Percentiles rank a stretch among this genome's conserved stretches.
Conservation (phyloP, 441 rosid species). For the Manihot esculenta region DNA sequence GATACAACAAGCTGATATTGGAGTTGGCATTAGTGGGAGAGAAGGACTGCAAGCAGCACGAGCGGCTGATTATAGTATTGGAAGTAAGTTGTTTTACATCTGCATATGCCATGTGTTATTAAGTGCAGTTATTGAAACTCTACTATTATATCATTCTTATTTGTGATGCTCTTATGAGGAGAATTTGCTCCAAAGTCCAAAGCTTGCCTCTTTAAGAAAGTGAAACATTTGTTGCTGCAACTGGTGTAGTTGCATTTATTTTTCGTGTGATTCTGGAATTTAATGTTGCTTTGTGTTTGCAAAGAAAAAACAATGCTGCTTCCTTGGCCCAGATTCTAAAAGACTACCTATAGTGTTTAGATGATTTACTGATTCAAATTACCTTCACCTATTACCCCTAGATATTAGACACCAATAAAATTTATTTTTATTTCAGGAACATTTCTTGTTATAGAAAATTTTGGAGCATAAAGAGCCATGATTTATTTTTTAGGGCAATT, state of each 20-base stretch:
- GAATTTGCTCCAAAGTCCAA: background rate
- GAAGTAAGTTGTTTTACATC: conserved; percentile 51
- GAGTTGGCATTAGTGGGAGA: conserved; percentile 98
- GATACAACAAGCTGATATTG: conserved; percentile 99
- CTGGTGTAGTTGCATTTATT: background rate
- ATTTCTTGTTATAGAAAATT: background rate
- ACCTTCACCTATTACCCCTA: background rate
- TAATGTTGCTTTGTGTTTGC: conserved; percentile 1
- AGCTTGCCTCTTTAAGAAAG: background rate
- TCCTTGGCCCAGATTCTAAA: background rate
- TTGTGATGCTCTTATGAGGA: background rate
- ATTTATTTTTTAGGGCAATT: conserved; percentile 1
- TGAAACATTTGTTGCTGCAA: background rate
- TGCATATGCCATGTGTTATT: background rate
- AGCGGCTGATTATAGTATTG: conserved; percentile 98
- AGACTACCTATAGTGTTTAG: background rate
- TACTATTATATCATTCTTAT: background rate
- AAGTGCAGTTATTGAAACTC: background rate
- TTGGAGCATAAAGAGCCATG: background rate
- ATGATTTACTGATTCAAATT: conserved; percentile 3
- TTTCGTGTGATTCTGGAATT: background rate
- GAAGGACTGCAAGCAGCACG: conserved; percentile 99
- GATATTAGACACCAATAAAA: background rate
- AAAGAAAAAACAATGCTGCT: background rate
- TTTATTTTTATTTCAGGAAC: background rate